These are phyloP conservation scores for Salvia rosmarinus DNA, from an alignment of 257 asterid species.

Conservation along the genomic window DNA sequence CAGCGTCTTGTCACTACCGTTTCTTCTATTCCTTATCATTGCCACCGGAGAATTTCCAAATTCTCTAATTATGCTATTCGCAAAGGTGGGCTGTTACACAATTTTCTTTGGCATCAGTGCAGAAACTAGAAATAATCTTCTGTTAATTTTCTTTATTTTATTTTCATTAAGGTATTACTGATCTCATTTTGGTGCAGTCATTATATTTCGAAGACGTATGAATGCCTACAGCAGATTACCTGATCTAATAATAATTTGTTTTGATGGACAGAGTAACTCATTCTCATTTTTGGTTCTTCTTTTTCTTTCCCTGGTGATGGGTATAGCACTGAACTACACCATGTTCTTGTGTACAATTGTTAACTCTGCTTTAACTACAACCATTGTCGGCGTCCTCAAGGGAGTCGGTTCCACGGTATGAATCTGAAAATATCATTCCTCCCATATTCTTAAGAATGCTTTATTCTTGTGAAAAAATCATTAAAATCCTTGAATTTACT, in stretches of 20 bases:
- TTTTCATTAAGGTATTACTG: background rate
- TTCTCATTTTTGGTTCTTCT: constrained; percentile 62
- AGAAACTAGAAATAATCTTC: background rate
- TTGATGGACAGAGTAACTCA: constrained; percentile 67
- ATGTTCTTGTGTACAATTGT: constrained; percentile 97
- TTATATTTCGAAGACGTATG: background rate
- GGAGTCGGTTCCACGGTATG: constrained; percentile 97
- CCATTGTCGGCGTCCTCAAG: constrained; percentile 97
- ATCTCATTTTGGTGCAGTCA: background rate
- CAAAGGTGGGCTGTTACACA: constrained; percentile 57
- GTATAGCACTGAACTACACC: constrained; percentile 90
- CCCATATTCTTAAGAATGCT: background rate
- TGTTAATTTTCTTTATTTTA: background rate
- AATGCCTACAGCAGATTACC: background rate
- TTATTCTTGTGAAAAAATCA: constrained; percentile 6
- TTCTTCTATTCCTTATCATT: constrained; percentile 84
- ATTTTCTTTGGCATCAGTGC: background rate
- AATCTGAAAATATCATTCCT: background rate
- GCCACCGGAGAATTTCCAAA: constrained; percentile 90
- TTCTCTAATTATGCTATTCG: constrained; percentile 66
- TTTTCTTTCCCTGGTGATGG: constrained; percentile 89
- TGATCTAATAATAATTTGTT: background rate
- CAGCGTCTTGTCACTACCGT: constrained; percentile 82
- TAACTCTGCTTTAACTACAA: constrained; percentile 95
- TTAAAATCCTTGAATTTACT: constrained; percentile 1